Evolutionary conservation across 257 asterid species (phyloP).

Genomic region (Paraleonurus japonicus): DNA sequence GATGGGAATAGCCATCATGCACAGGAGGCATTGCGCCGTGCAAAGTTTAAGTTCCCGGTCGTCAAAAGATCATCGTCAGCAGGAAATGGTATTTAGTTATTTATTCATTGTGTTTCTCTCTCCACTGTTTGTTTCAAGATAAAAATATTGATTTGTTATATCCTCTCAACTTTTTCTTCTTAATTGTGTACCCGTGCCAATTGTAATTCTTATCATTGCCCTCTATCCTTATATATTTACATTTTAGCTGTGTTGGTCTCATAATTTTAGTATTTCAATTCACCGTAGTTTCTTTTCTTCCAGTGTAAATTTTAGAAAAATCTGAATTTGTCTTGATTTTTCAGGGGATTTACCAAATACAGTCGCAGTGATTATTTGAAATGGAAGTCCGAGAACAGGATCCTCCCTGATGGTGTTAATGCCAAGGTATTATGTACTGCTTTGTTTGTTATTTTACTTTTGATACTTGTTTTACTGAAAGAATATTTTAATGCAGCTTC

Average conservation of each 20-base stretch:
- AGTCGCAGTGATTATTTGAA: slow-evolving; percentile 30
- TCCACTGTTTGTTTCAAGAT: background rate
- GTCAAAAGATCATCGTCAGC: slow-evolving; percentile 43
- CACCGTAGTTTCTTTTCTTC: background rate
- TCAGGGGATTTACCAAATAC: slow-evolving; percentile 37
- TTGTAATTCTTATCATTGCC: background rate
- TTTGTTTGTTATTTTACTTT: background rate
- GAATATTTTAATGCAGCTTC: slow-evolving; percentile 28
- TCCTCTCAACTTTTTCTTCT: background rate
- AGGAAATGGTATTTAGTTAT: slow-evolving; percentile 36
- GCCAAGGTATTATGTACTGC: slow-evolving; percentile 32
- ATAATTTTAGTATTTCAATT: background rate
- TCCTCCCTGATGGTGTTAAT: slow-evolving; percentile 35
- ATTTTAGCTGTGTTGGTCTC: background rate
- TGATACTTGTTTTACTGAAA: background rate
- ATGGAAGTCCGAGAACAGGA: slow-evolving; percentile 30
- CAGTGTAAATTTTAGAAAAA: background rate
- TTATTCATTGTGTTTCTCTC: no score
- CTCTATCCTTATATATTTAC: background rate
- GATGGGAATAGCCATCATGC: slow-evolving; percentile 35
- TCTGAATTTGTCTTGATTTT: background rate
- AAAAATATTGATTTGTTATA: background rate
- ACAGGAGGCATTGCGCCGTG: slow-evolving; percentile 44
- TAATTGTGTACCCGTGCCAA: background rate
- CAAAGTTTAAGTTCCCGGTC: slow-evolving; percentile 47